These are phyloP conservation scores for Hortaea werneckii DNA, from an alignment of 2,329 filamentous ascomycete genomes.

Conservation along the genomic window DNA sequence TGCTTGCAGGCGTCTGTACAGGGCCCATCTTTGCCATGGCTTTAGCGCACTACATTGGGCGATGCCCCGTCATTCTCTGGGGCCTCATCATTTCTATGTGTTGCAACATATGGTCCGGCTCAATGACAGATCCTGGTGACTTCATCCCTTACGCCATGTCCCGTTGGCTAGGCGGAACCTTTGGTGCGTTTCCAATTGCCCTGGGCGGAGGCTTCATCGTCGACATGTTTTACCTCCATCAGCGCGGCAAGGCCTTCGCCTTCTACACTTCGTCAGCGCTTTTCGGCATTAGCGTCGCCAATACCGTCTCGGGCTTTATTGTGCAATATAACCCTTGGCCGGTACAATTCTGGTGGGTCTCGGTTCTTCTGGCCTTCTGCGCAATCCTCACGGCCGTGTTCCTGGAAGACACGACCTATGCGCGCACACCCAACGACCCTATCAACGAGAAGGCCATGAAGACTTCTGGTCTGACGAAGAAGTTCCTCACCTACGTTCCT, in stretches of 20 bases:
- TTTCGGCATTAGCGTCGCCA: neutral
- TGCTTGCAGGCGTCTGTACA: too few relatives aligned
- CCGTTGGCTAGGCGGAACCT: constrained; percentile 19
- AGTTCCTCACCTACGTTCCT: neutral
- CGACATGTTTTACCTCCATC: constrained; percentile 30
- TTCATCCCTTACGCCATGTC: constrained; percentile 2
- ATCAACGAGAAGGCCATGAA: too few relatives aligned
- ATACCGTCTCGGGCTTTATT: constrained; percentile 3
- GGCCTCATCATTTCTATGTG: too few relatives aligned
- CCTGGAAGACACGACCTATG: constrained; percentile 5
- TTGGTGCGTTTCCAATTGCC: constrained; percentile 29
- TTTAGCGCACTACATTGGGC: too few relatives aligned
- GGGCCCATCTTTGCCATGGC: too few relatives aligned
- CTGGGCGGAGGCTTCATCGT: constrained; percentile 31
- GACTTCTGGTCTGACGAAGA: neutral
- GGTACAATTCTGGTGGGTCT: constrained; percentile 4
- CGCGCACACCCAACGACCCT: neutral
- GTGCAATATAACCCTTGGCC: neutral
- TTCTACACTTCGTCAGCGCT: neutral
- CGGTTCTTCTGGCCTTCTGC: neutral
- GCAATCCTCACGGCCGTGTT: constrained; percentile 3
- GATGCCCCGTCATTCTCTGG: too few relatives aligned
- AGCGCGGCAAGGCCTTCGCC: constrained; percentile 2
- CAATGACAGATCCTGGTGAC: constrained; percentile 13
- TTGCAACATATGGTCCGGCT: neutral